Conservation (phyloP, 106 monocot genomes). For the Platanthera guangdongensis region DNA sequence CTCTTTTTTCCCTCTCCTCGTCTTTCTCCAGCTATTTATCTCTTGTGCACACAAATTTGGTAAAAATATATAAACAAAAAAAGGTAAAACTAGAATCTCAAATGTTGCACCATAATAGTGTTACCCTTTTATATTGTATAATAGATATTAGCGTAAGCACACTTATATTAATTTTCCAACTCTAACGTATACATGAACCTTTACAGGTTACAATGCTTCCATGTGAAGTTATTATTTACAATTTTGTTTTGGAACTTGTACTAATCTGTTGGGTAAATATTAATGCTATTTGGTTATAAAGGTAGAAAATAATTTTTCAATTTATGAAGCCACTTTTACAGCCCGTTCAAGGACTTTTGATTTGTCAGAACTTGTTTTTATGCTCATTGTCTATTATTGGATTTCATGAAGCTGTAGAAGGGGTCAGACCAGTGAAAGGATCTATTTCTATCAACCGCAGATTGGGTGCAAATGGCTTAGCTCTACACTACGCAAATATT, state of each 20-base stretch:
- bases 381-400: not conserved
- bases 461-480: constrained; percentile 83
- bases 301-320: not conserved
- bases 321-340: not conserved
- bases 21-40: too few species aligned
- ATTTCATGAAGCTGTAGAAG: constrained; percentile 36
- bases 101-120: too few species aligned
- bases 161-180: not conserved
- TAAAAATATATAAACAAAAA: too few species aligned
- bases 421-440: constrained; percentile 29
- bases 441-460: constrained; percentile 24
- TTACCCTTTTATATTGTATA: not conserved
- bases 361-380: not conserved
- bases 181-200: not conserved
- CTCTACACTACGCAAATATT: constrained; percentile 93
- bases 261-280: not conserved
- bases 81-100: too few species aligned
- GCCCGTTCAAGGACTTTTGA: not conserved
- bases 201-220: not conserved
- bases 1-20: too few species aligned
- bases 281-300: not conserved
- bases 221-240: not conserved
- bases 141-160: not conserved
- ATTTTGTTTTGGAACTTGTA: not conserved
- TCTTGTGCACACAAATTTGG: too few species aligned